A percentile compares a stretch with the other conserved stretches of the same genome.
Conservation (phyloP, 768 basidiomycete genomes). For the Phanerochaete sordida region DNA sequence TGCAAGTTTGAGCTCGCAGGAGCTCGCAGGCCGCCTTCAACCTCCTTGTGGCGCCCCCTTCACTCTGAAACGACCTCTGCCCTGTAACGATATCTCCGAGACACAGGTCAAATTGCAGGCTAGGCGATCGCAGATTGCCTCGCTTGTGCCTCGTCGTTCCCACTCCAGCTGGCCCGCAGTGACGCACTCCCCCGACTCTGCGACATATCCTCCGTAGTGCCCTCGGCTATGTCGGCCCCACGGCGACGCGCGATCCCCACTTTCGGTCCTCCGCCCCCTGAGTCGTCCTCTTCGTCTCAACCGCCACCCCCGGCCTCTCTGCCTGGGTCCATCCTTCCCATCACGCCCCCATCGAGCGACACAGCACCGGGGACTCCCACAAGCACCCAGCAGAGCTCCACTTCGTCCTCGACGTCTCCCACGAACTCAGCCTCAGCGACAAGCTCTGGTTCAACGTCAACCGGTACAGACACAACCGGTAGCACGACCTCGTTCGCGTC, state of each 20-base stretch:
- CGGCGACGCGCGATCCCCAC: background rate
- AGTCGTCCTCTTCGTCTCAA: background rate
- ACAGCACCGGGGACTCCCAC: background rate
- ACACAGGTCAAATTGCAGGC: background rate
- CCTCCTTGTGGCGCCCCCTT: background rate
- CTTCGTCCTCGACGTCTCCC: constrained; percentile 1
- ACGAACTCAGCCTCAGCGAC: background rate
- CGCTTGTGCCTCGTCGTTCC: background rate
- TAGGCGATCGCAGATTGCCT: background rate
- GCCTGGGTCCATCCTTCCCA: constrained; percentile 2
- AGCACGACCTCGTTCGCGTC: background rate
- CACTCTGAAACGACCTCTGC: background rate
- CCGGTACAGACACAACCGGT: background rate
- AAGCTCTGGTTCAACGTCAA: background rate
- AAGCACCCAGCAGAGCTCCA: background rate
- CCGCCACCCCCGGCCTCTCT: background rate
- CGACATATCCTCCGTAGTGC: background rate
- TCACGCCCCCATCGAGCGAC: background rate
- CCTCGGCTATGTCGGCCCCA: background rate
- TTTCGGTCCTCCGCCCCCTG: background rate
- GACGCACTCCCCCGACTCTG: background rate
- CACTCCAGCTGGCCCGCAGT: background rate
- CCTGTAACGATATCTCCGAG: background rate
- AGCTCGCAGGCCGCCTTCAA: background rate
- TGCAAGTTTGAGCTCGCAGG: background rate